Conservation (phyloP, 257 asterid species). For the Lycium barbarum region DNA sequence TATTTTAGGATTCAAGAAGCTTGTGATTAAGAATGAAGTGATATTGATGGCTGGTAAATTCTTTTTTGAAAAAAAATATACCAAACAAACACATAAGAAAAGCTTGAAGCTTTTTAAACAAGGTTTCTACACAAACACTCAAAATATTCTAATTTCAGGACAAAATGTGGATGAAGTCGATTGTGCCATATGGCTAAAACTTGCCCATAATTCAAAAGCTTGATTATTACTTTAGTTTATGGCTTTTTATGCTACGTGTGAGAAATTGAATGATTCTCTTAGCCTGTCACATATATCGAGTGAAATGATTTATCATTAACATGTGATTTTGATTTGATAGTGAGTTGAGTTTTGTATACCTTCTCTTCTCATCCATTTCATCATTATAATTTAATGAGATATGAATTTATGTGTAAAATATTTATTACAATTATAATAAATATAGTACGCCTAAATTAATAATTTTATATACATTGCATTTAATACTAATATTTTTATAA, state of each 20-base stretch:
- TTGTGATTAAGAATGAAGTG: too few species aligned
- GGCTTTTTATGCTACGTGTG: conserved; percentile 32
- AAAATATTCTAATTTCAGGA: background rate
- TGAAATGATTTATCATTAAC: background rate
- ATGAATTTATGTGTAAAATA: background rate
- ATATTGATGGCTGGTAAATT: too few species aligned
- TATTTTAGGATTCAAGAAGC: too few species aligned
- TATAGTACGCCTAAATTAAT: too few species aligned
- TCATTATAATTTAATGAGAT: background rate
- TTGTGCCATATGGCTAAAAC: conserved; percentile 34
- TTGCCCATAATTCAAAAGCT: conserved; percentile 28
- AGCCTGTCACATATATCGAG: conserved; percentile 12
- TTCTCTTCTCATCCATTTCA: background rate
- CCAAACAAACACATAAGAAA: background rate
- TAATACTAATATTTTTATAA: too few species aligned
- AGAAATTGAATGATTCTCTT: background rate
- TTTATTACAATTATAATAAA: too few species aligned
- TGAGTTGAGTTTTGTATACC: background rate
- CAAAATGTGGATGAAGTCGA: background rate
- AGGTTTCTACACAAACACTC: background rate
- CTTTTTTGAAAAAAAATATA: background rate
- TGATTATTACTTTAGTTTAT: background rate
- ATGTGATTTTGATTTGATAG: background rate
- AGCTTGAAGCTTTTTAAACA: background rate
- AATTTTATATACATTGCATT: too few species aligned